phyloP scores from a whole-genome alignment of 2,329 filamentous ascomycete species.

The Seiridium unicorne region DNA sequence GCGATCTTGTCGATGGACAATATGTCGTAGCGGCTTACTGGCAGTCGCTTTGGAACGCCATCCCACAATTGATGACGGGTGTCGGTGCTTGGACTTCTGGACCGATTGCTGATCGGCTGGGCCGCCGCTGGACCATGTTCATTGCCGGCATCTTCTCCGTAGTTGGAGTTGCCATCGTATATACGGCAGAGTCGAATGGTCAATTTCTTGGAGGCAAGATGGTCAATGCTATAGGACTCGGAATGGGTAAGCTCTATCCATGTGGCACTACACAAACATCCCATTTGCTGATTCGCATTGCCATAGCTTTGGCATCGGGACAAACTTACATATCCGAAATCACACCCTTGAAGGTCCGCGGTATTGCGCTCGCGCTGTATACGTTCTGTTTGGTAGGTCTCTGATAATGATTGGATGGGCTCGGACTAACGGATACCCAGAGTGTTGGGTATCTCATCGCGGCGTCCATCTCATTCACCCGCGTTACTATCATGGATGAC shows the following conservation, averaged over 20 bases:
- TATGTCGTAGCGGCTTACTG: conserved; percentile 5
- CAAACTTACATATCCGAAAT: conserved; percentile 7
- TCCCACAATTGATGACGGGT: conserved; percentile 4
- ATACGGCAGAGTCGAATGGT: neutral
- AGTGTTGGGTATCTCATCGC: conserved; percentile 5
- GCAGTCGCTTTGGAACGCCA: conserved; percentile 5
- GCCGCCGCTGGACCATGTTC: conserved; percentile 5
- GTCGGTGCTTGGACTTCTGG: conserved; percentile 3
- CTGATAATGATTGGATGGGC: neutral
- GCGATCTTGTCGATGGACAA: conserved; percentile 2
- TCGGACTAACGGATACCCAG: neutral
- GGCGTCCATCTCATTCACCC: conserved; percentile 4
- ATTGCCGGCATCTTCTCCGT: neutral
- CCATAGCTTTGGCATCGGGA: conserved; percentile 3
- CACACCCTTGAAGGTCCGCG: conserved; percentile 4
- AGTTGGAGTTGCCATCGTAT: conserved; percentile 1
- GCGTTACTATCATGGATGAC: conserved; percentile 5
- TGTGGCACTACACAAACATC: too few species aligned
- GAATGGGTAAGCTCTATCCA: neutral
- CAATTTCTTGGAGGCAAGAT: conserved; percentile 8
- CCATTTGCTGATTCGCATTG: neutral
- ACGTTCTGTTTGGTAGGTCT: conserved; percentile 3
- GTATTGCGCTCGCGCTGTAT: conserved; percentile 3
- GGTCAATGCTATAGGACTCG: conserved; percentile 2
- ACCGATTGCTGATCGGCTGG: neutral